Conservation (phyloP, 345 rosid genomes). For the Eucalyptus cloeziana region DNA sequence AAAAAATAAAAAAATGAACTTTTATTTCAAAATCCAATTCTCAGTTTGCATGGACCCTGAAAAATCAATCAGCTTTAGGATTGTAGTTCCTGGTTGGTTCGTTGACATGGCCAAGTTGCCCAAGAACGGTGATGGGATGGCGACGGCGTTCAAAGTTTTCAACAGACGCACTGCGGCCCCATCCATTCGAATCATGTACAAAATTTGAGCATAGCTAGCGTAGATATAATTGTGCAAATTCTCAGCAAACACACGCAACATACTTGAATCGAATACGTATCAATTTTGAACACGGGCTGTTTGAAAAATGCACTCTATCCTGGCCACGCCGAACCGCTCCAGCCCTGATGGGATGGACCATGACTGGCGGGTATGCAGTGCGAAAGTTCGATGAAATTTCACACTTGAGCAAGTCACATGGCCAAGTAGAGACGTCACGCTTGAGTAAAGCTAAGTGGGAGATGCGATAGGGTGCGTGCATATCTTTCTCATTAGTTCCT, state of each 20-base stretch:
- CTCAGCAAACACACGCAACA: neutral
- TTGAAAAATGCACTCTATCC: neutral
- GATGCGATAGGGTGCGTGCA: neutral
- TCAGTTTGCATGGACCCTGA: neutral
- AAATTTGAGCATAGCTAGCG: neutral
- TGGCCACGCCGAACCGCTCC: neutral
- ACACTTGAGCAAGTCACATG: neutral
- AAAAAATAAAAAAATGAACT: neutral
- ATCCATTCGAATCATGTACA: neutral
- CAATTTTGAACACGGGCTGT: neutral
- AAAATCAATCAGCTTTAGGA: neutral
- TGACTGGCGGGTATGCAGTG: neutral
- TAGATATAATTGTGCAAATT: neutral
- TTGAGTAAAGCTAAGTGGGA: neutral
- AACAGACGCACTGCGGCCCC: accelerated
- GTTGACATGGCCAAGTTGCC: neutral
- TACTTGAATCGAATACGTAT: neutral
- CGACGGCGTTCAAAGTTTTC: neutral
- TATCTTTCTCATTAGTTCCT: neutral
- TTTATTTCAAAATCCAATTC: neutral
- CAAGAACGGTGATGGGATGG: neutral
- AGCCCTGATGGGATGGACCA: neutral
- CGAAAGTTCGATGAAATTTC: neutral
- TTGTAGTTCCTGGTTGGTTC: neutral
- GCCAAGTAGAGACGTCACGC: neutral